phyloP scores from a whole-genome alignment of 179 eudicot genomes.

The Pouteria campechiana region DNA sequence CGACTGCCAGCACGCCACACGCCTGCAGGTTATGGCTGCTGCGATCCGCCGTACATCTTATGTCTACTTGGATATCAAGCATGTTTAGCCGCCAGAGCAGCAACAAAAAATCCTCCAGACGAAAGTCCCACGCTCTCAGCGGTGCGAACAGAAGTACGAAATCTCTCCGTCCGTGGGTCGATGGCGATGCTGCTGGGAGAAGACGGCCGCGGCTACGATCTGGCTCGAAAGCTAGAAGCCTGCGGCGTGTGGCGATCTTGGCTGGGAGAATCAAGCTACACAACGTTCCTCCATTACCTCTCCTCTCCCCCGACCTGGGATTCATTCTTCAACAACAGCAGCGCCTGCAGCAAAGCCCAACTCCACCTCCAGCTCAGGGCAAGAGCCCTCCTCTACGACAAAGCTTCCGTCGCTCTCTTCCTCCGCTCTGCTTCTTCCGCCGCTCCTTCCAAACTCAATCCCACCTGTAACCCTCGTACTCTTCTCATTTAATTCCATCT shows the following conservation, averaged over 20 bases:
- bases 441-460: constrained; percentile 29
- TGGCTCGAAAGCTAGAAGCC: constrained; percentile 65
- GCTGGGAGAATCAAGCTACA: constrained; percentile 76
- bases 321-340: constrained; percentile 44
- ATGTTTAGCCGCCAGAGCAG: no score
- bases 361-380: constrained; percentile 75
- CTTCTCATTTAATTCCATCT: neutral
- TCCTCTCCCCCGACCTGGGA: constrained; percentile 70
- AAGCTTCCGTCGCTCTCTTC: constrained; percentile 56
- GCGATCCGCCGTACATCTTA: no score
- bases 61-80: no score
- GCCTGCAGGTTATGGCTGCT: no score
- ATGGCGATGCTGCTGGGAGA: constrained; percentile 63
- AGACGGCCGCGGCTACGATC: constrained; percentile 77
- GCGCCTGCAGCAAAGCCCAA: constrained; percentile 39
- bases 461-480: constrained; percentile 28
- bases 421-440: constrained; percentile 11
- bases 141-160: no score
- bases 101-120: no score
- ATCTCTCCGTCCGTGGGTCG: no score
- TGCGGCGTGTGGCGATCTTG: constrained; percentile 76
- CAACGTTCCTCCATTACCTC: constrained; percentile 45
- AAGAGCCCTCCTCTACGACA: constrained; percentile 88
- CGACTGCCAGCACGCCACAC: no score
- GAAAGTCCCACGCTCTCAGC: no score